Conservation (phyloP, 2,329 filamentous ascomycete genomes). For the Colletotrichum nymphaeae region DNA sequence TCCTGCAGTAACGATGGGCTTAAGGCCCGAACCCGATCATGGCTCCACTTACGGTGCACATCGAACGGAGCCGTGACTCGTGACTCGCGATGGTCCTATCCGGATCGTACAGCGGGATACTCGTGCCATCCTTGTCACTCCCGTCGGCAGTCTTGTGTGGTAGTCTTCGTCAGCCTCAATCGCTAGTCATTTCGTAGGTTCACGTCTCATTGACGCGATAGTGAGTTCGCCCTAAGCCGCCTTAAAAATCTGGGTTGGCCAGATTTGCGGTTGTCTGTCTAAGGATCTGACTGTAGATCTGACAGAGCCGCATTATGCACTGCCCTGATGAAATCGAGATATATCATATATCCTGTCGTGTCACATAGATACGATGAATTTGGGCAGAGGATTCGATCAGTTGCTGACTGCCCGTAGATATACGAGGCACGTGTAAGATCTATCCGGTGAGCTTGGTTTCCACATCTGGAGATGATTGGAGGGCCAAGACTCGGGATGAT, state of each 20-base stretch:
- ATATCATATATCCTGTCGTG: not conserved
- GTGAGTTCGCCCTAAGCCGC: not conserved
- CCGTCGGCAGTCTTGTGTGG: not conserved
- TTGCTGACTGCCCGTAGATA: not conserved
- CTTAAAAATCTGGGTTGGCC: not conserved
- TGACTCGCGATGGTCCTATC: not conserved
- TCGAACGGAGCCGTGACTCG: not conserved
- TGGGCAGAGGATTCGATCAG: not conserved
- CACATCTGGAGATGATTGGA: not conserved
- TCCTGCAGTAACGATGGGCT: not conserved
- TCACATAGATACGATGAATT: not conserved
- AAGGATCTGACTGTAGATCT: not conserved
- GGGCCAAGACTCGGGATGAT: not conserved
- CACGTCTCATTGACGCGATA: not conserved
- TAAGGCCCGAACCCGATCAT: not conserved
- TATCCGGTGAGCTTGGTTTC: not conserved
- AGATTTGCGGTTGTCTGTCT: not conserved
- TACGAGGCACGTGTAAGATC: not conserved
- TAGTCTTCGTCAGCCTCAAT: not conserved
- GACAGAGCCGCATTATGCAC: not conserved
- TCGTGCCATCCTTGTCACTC: not conserved
- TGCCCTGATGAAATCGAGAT: not conserved
- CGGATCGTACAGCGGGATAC: not conserved
- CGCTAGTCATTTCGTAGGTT: not conserved
- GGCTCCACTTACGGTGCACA: not conserved